These are phyloP conservation scores for Chaetomium cochliodes DNA, from an alignment of 495 filamentous ascomycete species.

Conservation along the genomic window DNA sequence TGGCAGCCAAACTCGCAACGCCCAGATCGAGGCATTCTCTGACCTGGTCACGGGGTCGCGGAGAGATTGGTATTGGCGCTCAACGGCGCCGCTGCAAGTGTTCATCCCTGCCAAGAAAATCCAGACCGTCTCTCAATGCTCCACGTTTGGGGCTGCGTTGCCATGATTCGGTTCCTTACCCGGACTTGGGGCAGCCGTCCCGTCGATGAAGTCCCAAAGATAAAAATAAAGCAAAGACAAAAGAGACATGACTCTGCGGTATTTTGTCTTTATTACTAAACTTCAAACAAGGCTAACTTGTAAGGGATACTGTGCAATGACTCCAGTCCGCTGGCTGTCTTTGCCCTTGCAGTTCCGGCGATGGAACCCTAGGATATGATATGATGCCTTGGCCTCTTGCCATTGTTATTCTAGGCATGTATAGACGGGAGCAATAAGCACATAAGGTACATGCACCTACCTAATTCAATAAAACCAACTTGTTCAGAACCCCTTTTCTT, in stretches of 20 bases:
- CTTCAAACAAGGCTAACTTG: background rate
- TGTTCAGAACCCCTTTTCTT: background rate
- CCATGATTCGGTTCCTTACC: constrained; percentile 16
- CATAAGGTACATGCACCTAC: too few relatives aligned
- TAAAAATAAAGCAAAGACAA: constrained; percentile 10
- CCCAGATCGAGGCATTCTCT: constrained; percentile 9
- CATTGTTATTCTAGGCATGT: too few relatives aligned
- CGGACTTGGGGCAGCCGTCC: background rate
- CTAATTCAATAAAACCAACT: too few relatives aligned
- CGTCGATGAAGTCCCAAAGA: constrained; percentile 6
- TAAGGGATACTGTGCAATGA: background rate
- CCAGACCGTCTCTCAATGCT: constrained; percentile 15
- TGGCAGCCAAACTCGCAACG: constrained; percentile 11
- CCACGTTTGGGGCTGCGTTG: constrained; percentile 17
- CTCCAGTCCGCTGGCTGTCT: background rate
- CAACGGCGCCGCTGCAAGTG: constrained; percentile 17
- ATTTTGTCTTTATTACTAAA: background rate
- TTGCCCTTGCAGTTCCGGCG: background rate
- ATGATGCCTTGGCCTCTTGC: background rate
- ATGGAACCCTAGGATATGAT: background rate
- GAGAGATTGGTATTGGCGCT: constrained; percentile 22
- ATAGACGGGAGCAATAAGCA: too few relatives aligned
- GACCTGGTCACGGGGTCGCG: constrained; percentile 29
- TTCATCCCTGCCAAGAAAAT: constrained; percentile 29
- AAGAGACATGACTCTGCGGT: background rate